Evolutionary conservation across 768 basidiomycete species (phyloP).

Genomic region (Lentinula sp.): DNA sequence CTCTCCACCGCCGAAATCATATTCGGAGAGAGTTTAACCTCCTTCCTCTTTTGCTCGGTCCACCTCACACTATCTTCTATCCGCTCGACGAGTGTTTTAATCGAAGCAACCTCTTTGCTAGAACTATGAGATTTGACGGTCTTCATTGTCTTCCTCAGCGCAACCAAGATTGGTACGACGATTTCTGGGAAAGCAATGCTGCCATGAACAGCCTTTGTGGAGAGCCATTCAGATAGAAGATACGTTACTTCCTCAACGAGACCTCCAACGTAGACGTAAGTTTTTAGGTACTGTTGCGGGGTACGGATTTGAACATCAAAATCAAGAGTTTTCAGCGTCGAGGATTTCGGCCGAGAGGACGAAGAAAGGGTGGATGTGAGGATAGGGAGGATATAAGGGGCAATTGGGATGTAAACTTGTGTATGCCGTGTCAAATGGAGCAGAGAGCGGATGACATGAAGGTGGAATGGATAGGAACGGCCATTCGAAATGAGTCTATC

Average conservation of each 20-base stretch:
- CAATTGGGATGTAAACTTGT: conserved; percentile 78
- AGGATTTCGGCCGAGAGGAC: conserved; percentile 69
- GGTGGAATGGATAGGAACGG: conserved; percentile 91
- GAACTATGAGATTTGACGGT: conserved; percentile 35
- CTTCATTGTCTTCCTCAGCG: conserved; percentile 73
- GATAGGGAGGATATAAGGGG: conserved; percentile 83
- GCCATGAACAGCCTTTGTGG: conserved; percentile 61
- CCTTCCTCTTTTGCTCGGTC: conserved; percentile 66
- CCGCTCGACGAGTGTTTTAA: conserved; percentile 81
- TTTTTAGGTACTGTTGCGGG: conserved; percentile 84
- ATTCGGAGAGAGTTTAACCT: conserved; percentile 71
- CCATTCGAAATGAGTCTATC: conserved; percentile 81
- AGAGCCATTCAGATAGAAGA: conserved; percentile 78
- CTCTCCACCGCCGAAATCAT: conserved; percentile 59
- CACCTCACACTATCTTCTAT: conserved; percentile 80
- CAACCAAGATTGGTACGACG: conserved; percentile 67
- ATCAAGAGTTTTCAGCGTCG: conserved; percentile 85
- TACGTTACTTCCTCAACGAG: conserved; percentile 78
- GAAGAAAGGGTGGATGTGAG: conserved; percentile 67
- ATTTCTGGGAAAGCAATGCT: conserved; percentile 95
- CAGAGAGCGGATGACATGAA: conserved; percentile 87
- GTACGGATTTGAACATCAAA: conserved; percentile 82
- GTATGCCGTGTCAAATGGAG: conserved; percentile 82
- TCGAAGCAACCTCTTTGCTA: conserved; percentile 51
- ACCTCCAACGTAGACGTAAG: conserved; percentile 78